Percentiles rank a stretch among this genome's conserved stretches.
Conservation (phyloP, 2,329 filamentous ascomycete genomes). For the Sporothrix dimorphospora region DNA sequence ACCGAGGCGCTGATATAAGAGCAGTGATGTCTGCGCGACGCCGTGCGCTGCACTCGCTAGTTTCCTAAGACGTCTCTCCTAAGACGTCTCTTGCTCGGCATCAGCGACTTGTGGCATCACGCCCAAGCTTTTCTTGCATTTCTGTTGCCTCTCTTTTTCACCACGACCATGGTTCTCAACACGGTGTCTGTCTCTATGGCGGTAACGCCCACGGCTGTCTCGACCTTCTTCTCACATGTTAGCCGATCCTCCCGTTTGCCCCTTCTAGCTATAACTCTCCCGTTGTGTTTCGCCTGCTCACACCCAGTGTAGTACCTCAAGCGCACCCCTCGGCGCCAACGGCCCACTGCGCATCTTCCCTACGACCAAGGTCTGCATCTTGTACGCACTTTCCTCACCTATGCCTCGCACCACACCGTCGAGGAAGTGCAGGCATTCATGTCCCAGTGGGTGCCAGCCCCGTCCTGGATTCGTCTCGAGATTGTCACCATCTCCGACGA, state of each 20-base stretch:
- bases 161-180: conserved; percentile 54
- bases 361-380: conserved; percentile 92
- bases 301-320: conserved; percentile 71
- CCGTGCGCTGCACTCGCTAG: neutral
- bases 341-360: conserved; percentile 86
- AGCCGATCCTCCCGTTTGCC: conserved; percentile 38
- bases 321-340: conserved; percentile 71
- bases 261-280: neutral
- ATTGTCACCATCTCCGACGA: conserved; percentile 66
- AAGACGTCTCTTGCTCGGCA: neutral
- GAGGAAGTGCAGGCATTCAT: conserved; percentile 94
- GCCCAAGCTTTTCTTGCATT: neutral
- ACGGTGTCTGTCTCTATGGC: conserved; percentile 81
- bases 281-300: neutral
- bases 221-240: conserved; percentile 86
- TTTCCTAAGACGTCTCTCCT: conserved; percentile 1
- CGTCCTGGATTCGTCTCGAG: conserved; percentile 83
- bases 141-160: neutral
- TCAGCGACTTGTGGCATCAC: neutral
- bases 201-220: conserved; percentile 83
- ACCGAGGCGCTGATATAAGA: conserved; percentile 1
- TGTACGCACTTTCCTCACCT: conserved; percentile 81
- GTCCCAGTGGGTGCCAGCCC: conserved; percentile 85
- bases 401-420: conserved; percentile 85
- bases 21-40: neutral